Evolutionary conservation across 495 filamentous ascomycete genomes (phyloP), one percentile per base, ranked within the genome.

Genomic region (Staphylotrichum longicolle): DNA sequence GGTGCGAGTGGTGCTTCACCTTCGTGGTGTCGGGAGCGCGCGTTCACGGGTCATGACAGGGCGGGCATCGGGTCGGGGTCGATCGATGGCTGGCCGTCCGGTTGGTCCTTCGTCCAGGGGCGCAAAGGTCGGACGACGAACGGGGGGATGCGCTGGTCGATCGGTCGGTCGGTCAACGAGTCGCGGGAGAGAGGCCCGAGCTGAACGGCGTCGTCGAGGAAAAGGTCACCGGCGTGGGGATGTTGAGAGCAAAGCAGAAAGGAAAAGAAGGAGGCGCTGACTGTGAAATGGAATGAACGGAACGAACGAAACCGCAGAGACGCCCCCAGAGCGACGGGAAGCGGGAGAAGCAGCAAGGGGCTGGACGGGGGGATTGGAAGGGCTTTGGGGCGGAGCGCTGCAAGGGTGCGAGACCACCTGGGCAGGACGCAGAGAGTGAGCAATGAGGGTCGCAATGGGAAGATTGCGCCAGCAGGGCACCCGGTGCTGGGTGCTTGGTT

Each of bases 31-130:
- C 57, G 67, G 30, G 51, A 61, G 42, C 51, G 66, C 66, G 63
- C 67, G 67, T 70, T 61, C 59, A 58, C 67, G 68, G 67, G 61
- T 75, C 71, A 72, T 72, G 62, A 64, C 69, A 66, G 56, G 62
- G 59, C 63, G 64, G 64, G 72, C 72, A 74, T 74, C 50, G 63
- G 68, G 57, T 10, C 34, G 33, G 20, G 39, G 65, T 46, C 54
- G 37, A 10, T 6, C 37, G 37, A 56, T 51, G 56, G 55, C 46
- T 56, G 67, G 61, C 64, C 62, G 63, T 60, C 61, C 56, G 58
- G 63, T 63, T 60, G 57, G 46, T 58, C 41, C 53, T 68, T 57
- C 46, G 60, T 54, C 63, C 53, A 41, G 56, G 49, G 62, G 62
- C 47, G 55, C 35, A 61, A 46, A 54, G 57, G 46, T 65, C 60